phyloP scores from a whole-genome alignment of 768 basidiomycete species.

The Tricholoma terreum region DNA sequence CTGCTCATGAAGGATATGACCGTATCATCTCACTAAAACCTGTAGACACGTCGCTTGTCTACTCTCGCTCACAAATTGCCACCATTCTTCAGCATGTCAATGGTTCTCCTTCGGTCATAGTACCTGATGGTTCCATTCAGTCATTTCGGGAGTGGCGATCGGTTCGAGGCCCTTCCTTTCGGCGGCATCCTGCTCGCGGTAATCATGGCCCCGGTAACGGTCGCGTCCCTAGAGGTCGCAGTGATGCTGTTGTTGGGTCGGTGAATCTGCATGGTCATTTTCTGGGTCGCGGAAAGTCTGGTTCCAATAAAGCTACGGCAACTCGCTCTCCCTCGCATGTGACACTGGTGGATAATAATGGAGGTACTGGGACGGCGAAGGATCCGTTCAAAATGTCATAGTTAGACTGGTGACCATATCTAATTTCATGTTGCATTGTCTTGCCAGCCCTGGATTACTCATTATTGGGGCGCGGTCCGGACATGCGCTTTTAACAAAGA shows the following conservation, averaged over 20 bases:
- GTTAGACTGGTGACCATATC: neutral
- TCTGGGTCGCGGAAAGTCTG: neutral
- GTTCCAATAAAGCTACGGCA: neutral
- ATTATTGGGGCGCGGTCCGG: constrained; percentile 1
- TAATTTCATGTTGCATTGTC: neutral
- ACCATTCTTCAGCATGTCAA: constrained; percentile 51
- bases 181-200: constrained; percentile 22
- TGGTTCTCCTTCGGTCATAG: constrained; percentile 36
- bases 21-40: constrained; percentile 48
- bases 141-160: constrained; percentile 15
- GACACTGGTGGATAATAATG: neutral
- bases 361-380: neutral
- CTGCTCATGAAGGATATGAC: constrained; percentile 61
- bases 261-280: constrained; percentile 7
- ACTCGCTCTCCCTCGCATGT: neutral
- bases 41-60: constrained; percentile 39
- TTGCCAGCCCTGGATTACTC: constrained; percentile 4
- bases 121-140: constrained; percentile 13
- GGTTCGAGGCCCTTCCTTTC: constrained; percentile 18
- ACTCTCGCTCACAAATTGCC: constrained; percentile 49
- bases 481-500: constrained; percentile 14
- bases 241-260: constrained; percentile 5
- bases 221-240: constrained; percentile 12
- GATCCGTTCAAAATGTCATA: neutral
- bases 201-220: constrained; percentile 17